Evolutionary conservation across 163 green algal species (phyloP).

Genomic region (Scenedesmus sp.): DNA sequence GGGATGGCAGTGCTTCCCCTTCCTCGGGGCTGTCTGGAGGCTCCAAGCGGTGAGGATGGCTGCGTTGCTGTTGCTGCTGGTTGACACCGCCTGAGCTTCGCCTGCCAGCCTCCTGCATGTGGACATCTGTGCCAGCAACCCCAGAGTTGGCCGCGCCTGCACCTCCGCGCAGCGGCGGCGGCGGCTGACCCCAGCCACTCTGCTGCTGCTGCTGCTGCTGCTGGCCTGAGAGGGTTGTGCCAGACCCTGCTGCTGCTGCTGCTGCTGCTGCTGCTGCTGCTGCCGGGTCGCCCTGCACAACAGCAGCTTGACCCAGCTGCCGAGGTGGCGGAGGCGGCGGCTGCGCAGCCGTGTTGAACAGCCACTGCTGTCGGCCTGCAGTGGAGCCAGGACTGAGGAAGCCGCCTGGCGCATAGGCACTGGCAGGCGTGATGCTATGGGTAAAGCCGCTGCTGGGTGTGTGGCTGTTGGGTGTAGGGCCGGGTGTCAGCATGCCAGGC

Average conservation of each 20-base stretch:
- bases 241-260: constrained; percentile 23
- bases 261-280: constrained; percentile 40
- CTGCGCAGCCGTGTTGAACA: constrained; percentile 30
- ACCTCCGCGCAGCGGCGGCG: background rate
- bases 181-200: background rate
- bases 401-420: background rate
- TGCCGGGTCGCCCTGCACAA: background rate
- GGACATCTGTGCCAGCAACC: background rate
- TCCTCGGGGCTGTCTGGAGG: constrained; percentile 39
- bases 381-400: background rate
- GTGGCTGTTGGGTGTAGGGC: constrained; percentile 1
- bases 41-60: background rate
- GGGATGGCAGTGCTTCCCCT: constrained; percentile 40
- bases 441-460: constrained; percentile 1
- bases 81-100: background rate
- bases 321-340: constrained; percentile 17
- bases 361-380: constrained; percentile 1
- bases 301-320: background rate
- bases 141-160: background rate
- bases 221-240: background rate
- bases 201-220: constrained; percentile 16
- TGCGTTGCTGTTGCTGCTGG: constrained; percentile 15
- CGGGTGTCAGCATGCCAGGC: background rate
- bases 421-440: background rate
- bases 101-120: constrained; percentile 2